Evolutionary conservation across 306 rosid genomes (phyloP).

Genomic region (Astragalus membranaceus): DNA sequence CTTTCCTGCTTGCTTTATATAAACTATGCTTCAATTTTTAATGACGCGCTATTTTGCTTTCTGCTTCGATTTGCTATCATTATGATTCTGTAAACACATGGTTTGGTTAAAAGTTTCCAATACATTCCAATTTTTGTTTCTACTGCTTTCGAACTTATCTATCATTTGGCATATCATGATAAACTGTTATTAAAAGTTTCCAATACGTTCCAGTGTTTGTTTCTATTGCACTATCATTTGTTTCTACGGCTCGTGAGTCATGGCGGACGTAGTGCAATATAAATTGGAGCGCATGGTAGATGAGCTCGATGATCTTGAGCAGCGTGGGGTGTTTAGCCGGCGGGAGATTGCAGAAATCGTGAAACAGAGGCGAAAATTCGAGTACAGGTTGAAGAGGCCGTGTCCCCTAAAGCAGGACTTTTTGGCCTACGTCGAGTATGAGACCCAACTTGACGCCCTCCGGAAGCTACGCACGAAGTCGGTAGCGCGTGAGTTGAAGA

Average conservation of each 20-base stretch:
- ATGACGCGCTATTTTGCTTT: too few relatives aligned
- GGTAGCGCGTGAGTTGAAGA: constrained; percentile 22
- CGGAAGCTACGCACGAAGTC: constrained; percentile 34
- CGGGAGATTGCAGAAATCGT: constrained; percentile 38
- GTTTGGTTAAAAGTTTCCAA: too few relatives aligned
- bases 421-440: constrained; percentile 33
- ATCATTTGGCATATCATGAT: too few relatives aligned
- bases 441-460: constrained; percentile 33
- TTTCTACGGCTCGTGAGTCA: neutral
- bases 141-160: too few relatives aligned
- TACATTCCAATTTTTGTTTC: too few relatives aligned
- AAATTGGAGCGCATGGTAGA: constrained; percentile 42
- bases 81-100: too few relatives aligned
- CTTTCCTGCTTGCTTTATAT: too few relatives aligned
- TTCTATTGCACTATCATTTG: too few relatives aligned
- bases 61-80: too few relatives aligned
- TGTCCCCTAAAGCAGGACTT: constrained; percentile 32
- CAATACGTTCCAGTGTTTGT: too few relatives aligned
- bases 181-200: too few relatives aligned
- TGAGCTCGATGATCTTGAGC: constrained; percentile 39
- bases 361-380: constrained; percentile 37
- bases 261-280: constrained; percentile 45
- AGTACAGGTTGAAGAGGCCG: constrained; percentile 35
- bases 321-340: constrained; percentile 33
- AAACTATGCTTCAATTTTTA: too few relatives aligned